phyloP scores from a whole-genome alignment of 2,329 filamentous ascomycete species.

The Fusarium annulatum region DNA sequence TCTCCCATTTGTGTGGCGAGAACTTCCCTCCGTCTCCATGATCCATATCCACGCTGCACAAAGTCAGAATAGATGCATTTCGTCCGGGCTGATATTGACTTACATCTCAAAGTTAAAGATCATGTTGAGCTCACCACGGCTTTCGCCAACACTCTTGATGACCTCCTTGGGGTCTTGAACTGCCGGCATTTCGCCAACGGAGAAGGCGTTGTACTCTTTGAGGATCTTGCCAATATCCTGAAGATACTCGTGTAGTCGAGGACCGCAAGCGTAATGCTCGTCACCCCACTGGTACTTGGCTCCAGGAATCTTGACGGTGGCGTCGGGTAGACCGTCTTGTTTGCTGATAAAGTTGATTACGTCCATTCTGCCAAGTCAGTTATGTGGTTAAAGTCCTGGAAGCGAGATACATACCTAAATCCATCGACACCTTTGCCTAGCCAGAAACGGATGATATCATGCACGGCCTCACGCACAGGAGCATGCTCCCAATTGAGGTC shows the following conservation, averaged over 20 bases:
- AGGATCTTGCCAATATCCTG: slow-evolving; percentile 69
- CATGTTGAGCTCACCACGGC: slow-evolving; percentile 67
- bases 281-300: slow-evolving; percentile 58
- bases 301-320: slow-evolving; percentile 54
- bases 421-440: slow-evolving; percentile 74
- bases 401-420: slow-evolving; percentile 57
- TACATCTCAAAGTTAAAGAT: slow-evolving; percentile 69
- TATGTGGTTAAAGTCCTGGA: fast-evolving
- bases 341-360: slow-evolving; percentile 76
- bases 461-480: slow-evolving; percentile 72
- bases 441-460: slow-evolving; percentile 74
- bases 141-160: slow-evolving; percentile 63
- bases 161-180: slow-evolving; percentile 65
- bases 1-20: slow-evolving; percentile 22
- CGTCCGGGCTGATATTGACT: not conserved
- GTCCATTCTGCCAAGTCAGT: slow-evolving; percentile 58
- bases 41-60: slow-evolving; percentile 62
- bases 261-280: slow-evolving; percentile 65
- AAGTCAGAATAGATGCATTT: not conserved
- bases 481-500: slow-evolving; percentile 83
- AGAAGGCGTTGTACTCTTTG: slow-evolving; percentile 66
- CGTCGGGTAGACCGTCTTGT: slow-evolving; percentile 63
- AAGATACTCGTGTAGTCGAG: slow-evolving; percentile 71
- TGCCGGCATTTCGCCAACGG: slow-evolving; percentile 72
- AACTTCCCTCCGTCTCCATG: slow-evolving; percentile 55